Evolutionary conservation across 495 filamentous ascomycete genomes (phyloP).

Genomic region (Talaromyces wortmannii): DNA sequence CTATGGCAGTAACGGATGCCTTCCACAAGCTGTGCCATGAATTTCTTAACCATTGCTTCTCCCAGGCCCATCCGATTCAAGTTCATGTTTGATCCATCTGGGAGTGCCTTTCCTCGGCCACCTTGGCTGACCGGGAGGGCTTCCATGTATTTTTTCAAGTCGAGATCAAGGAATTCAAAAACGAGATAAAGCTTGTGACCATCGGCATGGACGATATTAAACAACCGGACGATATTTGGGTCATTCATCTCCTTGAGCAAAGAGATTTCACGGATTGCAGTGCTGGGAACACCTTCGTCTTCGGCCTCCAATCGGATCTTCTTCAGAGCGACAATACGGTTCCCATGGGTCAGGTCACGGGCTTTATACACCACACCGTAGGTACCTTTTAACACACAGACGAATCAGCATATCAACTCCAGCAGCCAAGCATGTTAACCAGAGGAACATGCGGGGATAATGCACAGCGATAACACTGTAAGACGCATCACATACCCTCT

Average conservation of each 20-base stretch:
- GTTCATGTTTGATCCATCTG: slow-evolving; percentile 65
- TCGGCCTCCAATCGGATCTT: slow-evolving; percentile 98
- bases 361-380: slow-evolving; percentile 95
- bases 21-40: slow-evolving; percentile 90
- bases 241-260: slow-evolving; percentile 96
- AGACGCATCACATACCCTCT: slow-evolving; percentile 57
- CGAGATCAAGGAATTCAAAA: slow-evolving; percentile 88
- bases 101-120: slow-evolving; percentile 80
- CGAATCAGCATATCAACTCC: background rate
- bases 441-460: no score
- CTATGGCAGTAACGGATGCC: slow-evolving; percentile 94
- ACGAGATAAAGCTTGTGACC: slow-evolving; percentile 95
- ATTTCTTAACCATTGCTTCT: slow-evolving; percentile 89
- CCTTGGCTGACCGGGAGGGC: slow-evolving; percentile 85
- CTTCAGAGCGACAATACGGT: slow-evolving; percentile 88
- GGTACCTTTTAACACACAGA: slow-evolving; percentile 49
- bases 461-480: background rate
- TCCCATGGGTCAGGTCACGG: slow-evolving; percentile 67
- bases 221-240: slow-evolving; percentile 83
- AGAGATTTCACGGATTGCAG: slow-evolving; percentile 94
- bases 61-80: slow-evolving; percentile 72
- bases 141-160: slow-evolving; percentile 99
- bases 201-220: slow-evolving; percentile 96
- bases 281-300: slow-evolving; percentile 94
- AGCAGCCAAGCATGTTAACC: background rate